Percentiles rank a stretch among this genome's conserved stretches.
These are phyloP conservation scores for Lactuca sativa DNA, from an alignment of 129 eudicot species.

Conservation along the genomic window DNA sequence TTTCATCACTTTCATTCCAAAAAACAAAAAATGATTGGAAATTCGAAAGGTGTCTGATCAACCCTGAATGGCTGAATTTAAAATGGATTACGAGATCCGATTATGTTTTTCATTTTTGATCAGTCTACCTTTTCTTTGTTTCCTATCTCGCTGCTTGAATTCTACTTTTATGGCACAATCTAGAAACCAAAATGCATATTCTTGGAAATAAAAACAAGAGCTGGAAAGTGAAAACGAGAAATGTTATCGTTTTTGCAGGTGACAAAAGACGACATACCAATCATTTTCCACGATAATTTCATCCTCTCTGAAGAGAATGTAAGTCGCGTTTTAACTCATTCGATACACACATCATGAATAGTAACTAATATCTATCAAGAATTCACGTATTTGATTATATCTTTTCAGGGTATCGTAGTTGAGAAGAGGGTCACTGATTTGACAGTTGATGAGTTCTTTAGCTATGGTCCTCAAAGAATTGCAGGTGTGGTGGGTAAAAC, in stretches of 20 bases:
- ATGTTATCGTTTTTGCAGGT: slow-evolving; percentile 61
- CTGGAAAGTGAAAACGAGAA: slow-evolving; percentile 19
- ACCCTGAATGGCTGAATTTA: too few species aligned
- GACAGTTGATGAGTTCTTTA: slow-evolving; percentile 56
- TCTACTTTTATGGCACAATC: neutral
- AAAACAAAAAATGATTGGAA: too few species aligned
- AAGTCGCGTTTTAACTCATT: slow-evolving; percentile 5
- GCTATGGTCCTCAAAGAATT: slow-evolving; percentile 76
- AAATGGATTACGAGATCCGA: neutral
- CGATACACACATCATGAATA: neutral
- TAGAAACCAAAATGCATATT: slow-evolving; percentile 13
- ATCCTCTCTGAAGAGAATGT: slow-evolving; percentile 70
- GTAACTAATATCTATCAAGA: neutral
- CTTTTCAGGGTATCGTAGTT: slow-evolving; percentile 54
- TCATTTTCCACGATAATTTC: slow-evolving; percentile 84
- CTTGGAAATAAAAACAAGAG: slow-evolving; percentile 12
- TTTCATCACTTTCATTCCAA: neutral
- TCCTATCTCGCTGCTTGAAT: neutral
- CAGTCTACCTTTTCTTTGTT: slow-evolving; percentile 25
- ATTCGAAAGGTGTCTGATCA: neutral
- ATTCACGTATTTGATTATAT: neutral
- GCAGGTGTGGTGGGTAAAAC: slow-evolving; percentile 55
- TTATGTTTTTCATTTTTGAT: neutral
- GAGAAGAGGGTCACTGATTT: slow-evolving; percentile 80
- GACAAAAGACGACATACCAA: slow-evolving; percentile 69